Percentiles rank a stretch among this genome's conserved stretches.
Conservation (phyloP, 108 stramenopile species). For the Poteriospumella lacustris region DNA sequence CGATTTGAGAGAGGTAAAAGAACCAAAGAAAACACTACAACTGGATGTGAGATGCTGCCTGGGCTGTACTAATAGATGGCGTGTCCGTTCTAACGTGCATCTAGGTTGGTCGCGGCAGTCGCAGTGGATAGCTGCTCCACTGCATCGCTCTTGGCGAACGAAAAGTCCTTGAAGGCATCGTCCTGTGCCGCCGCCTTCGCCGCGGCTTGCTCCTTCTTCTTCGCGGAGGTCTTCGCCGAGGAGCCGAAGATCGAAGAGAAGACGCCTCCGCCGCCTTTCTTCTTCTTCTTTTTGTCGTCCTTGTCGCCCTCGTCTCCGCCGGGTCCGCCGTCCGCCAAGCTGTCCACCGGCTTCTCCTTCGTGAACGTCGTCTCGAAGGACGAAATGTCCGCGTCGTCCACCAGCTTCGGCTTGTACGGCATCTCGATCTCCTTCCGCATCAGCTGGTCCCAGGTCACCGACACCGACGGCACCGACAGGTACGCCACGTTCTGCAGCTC, state of each 20-base stretch:
- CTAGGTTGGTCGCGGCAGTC: no score
- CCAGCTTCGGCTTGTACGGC: constrained; percentile 30
- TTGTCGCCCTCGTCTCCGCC: no score
- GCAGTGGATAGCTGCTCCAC: no score
- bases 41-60: no score
- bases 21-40: no score
- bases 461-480: neutral
- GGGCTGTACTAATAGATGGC: no score
- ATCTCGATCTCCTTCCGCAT: neutral
- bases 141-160: neutral
- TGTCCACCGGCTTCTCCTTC: constrained; percentile 33
- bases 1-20: no score
- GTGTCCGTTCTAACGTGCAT: no score
- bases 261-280: no score
- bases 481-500: constrained; percentile 6
- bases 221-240: constrained; percentile 28
- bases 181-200: neutral
- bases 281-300: no score
- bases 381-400: constrained; percentile 23
- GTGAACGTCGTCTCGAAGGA: constrained; percentile 41
- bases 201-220: constrained; percentile 26
- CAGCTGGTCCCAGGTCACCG: constrained; percentile 29
- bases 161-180: constrained; percentile 13
- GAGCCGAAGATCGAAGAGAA: no score
- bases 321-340: neutral